Percentiles rank a stretch among this genome's conserved stretches.
These are phyloP conservation scores for Phytomonas sp. DNA, from an alignment of 208 protist genomes.

Conservation along the genomic window DNA sequence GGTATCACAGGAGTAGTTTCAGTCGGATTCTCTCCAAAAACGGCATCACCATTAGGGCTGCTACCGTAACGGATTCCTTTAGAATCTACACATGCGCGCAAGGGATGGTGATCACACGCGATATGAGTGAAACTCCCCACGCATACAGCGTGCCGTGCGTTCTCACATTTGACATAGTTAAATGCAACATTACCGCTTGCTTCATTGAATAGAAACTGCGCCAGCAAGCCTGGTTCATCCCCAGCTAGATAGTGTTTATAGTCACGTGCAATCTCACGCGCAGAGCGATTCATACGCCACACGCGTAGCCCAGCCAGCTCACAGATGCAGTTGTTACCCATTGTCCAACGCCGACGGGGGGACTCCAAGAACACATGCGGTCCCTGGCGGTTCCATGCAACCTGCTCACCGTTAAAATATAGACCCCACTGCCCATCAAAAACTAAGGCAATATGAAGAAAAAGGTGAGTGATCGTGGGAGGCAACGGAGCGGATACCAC, in stretches of 20 bases:
- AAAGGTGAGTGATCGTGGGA: conserved; percentile 42
- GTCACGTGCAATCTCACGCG: conserved; percentile 70
- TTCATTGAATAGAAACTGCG: conserved; percentile 80
- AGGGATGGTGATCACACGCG: conserved; percentile 32
- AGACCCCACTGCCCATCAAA: conserved; percentile 86
- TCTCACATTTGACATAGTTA: conserved; percentile 46
- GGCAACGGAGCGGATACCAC: conserved; percentile 64
- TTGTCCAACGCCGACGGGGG: conserved; percentile 71
- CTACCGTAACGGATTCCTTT: not conserved
- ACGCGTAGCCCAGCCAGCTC: conserved; percentile 73
- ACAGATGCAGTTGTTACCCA: conserved; percentile 68
- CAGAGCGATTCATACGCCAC: conserved; percentile 52
- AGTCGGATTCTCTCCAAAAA: not conserved
- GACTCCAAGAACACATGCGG: conserved; percentile 66
- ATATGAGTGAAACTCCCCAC: conserved; percentile 37
- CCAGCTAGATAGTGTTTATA: conserved; percentile 46
- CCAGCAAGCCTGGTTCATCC: conserved; percentile 66
- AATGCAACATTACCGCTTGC: conserved; percentile 72
- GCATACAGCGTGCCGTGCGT: conserved; percentile 48
- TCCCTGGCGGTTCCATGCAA: conserved; percentile 51
- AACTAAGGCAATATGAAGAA: conserved; percentile 74
- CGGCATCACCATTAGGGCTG: conserved; percentile 2
- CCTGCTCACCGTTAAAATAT: conserved; percentile 70
- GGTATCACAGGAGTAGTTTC: conserved; percentile 1
- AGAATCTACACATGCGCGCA: conserved; percentile 14